Base-by-base conservation (phyloP, 2,329 filamentous ascomycete species). In the Xylariaceae sp. region DNA sequence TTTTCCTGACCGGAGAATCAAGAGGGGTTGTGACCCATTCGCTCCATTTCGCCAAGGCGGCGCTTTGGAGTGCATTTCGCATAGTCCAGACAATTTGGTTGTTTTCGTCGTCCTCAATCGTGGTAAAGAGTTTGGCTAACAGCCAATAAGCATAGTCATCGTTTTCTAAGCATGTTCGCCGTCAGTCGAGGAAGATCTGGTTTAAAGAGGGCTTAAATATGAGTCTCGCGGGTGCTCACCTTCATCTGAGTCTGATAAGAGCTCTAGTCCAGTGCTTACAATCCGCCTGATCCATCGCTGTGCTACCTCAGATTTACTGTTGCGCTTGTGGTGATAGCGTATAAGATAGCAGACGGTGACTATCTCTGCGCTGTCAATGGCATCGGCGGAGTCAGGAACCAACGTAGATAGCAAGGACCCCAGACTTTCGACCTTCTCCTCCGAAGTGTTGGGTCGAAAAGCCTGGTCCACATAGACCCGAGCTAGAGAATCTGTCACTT, bases 171-270 rank as follows among this genome's bases (percentile, higher is more conserved):
- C 33, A 36, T 9, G 10, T 36, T 36, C 9, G 11, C 0, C 6
- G 12, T 43, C 17, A 32, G 22, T 54, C 33, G 50, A 39, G 15
- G 32, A 38, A 17, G 30, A 3, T 17, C 9, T 31, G 9, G 44
- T 14, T 15, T 15, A 45, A 30, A 11, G 10, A 30, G 12, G 19
- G 3, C 10, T 27, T n/a, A 4, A 9, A 9, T 17, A 15, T 18
- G 5, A 17, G n/a, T 35, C 12, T 41, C 44, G 14, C 15, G 14
- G n/a, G 32, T 33, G 42, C 47, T 14, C 6, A 55, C 53, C 53
- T 11, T 58, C 53, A 42, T 66, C 62, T 1, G 57, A 59, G 42
- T 66, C 63, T 0, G 60, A 63, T 12, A 66, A 58, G 9, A 65
- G 58, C 39, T 64, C 63, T 11, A 65, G 39, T n/a, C 58, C 51